Percentiles rank a stretch among this genome's conserved stretches.
Conservation (phyloP, 2,329 filamentous ascomycete genomes). For the Lasiodiplodia sp. region DNA sequence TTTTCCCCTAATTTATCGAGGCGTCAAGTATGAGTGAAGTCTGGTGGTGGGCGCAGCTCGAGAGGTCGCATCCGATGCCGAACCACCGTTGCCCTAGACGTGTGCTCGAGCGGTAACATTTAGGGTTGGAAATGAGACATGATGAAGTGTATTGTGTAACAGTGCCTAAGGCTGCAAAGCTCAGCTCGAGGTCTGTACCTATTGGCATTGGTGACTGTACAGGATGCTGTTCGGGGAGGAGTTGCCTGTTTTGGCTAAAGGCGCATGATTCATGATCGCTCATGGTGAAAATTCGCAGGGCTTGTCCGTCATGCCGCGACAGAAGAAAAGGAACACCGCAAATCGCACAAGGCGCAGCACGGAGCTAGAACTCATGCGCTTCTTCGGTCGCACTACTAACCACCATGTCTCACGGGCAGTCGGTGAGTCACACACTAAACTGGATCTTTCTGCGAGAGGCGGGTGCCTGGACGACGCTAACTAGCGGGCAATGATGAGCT, state of each 20-base stretch:
- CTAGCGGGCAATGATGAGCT: background rate
- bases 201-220: background rate
- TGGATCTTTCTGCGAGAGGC: background rate
- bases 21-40: background rate
- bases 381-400: background rate
- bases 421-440: background rate
- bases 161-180: background rate
- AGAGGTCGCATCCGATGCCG: background rate
- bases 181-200: background rate
- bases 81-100: background rate
- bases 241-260: slow-evolving; percentile 18
- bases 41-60: background rate
- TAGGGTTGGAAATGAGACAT: background rate
- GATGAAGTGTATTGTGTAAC: background rate
- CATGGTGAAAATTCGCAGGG: background rate
- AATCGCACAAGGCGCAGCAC: background rate
- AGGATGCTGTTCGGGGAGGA: background rate
- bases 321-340: background rate
- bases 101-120: background rate
- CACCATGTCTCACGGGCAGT: background rate
- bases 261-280: slow-evolving; percentile 14
- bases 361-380: background rate
- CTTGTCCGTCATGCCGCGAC: background rate
- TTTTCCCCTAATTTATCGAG: background rate
- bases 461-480: background rate